A percentile compares a stretch with the other conserved stretches of the same genome.
Evolutionary conservation across 306 rosid species (phyloP).

Genomic region (Inga laurina): DNA sequence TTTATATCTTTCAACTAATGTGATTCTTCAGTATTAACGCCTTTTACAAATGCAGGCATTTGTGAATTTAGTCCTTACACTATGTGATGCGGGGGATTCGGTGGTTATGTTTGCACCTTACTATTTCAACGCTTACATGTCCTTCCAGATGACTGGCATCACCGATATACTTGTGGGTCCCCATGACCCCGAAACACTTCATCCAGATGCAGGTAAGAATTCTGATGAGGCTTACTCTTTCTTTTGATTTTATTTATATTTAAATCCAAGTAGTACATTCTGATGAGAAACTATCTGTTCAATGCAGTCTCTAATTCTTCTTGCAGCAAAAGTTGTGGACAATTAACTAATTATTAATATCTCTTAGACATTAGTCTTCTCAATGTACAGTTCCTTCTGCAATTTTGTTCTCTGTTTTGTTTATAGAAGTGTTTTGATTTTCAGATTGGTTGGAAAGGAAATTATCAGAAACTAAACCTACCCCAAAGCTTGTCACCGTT

Average conservation of each 20-base stretch:
- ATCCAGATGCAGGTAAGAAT: slow-evolving; percentile 81
- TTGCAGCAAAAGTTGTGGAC: slow-evolving; percentile 1
- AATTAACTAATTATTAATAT: background rate
- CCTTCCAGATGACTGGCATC: slow-evolving; percentile 78
- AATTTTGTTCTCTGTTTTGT: background rate
- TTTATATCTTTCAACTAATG: slow-evolving; percentile 23
- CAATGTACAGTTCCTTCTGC: slow-evolving; percentile 22
- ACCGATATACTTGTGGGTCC: slow-evolving; percentile 88
- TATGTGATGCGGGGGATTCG: slow-evolving; percentile 86
- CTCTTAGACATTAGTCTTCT: background rate
- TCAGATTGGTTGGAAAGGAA: slow-evolving; percentile 89
- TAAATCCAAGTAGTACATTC: slow-evolving; percentile 4
- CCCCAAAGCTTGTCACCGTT: slow-evolving; percentile 87
- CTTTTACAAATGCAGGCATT: slow-evolving; percentile 71
- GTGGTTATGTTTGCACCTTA: slow-evolving; percentile 79
- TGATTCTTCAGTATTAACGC: slow-evolving; percentile 32
- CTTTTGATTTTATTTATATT: background rate
- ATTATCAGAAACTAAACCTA: slow-evolving; percentile 71
- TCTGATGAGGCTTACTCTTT: background rate
- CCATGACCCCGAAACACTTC: slow-evolving; percentile 67
- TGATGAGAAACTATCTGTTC: background rate
- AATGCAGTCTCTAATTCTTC: background rate
- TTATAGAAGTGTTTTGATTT: slow-evolving; percentile 34
- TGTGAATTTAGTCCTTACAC: slow-evolving; percentile 88
- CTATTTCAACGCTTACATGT: slow-evolving; percentile 78